A percentile compares a stretch with the other conserved stretches of the same genome.
These are phyloP conservation scores for Chrysopogon serrulatus DNA, from an alignment of 176 grass and related monocot species.

Conservation along the genomic window DNA sequence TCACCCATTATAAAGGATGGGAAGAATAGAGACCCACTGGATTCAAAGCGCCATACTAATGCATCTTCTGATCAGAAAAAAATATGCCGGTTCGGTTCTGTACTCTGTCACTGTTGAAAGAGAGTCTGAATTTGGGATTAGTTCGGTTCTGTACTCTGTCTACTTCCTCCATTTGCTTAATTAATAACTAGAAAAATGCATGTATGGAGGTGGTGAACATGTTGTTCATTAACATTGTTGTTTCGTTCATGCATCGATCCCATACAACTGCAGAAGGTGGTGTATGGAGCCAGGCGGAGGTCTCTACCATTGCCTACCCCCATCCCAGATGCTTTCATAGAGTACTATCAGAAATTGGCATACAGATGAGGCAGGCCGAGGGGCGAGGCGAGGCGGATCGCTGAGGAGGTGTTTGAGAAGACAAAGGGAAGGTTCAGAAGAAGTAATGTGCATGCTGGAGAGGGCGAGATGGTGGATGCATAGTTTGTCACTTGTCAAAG, in stretches of 20 bases:
- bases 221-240: not conserved
- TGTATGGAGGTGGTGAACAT: not conserved
- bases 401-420: not conserved
- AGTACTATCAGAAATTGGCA: conserved; percentile 16
- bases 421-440: not conserved
- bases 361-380: not conserved
- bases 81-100: not conserved
- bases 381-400: not conserved
- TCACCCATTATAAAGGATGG: no score
- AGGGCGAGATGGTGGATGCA: not conserved
- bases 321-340: not conserved
- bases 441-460: not conserved
- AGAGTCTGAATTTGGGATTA: not conserved
- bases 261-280: conserved; percentile 3
- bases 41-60: no score
- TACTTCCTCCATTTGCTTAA: not conserved
- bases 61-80: not conserved
- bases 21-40: no score
- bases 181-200: not conserved
- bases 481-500: not conserved
- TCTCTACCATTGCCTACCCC: not conserved
- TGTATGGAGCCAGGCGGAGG: conserved; percentile 7
- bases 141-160: no score
- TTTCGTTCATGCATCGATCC: not conserved
- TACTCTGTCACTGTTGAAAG: not conserved